Evolutionary conservation across 768 basidiomycete genomes (phyloP).

Genomic region (Lepiota brunneoincarnata): DNA sequence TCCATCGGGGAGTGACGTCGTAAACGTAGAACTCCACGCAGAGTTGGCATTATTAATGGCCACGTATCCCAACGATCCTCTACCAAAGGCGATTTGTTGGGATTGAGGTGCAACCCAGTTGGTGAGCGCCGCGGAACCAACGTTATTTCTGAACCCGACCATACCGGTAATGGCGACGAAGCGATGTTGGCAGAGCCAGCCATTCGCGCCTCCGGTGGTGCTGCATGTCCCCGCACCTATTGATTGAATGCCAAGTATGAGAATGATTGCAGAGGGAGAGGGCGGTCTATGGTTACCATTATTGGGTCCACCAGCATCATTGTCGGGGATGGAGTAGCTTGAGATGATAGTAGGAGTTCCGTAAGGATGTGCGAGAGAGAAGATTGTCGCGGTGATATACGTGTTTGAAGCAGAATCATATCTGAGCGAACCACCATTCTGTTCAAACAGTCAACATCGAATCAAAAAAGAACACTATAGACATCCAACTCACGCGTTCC

Average conservation of each 20-base stretch:
- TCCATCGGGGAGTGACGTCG: slow-evolving; percentile 55
- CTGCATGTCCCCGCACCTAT: slow-evolving; percentile 49
- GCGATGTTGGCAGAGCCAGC: slow-evolving; percentile 69
- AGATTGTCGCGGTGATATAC: slow-evolving; percentile 57
- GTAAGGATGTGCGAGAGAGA: slow-evolving; percentile 66
- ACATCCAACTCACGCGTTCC: slow-evolving; percentile 41
- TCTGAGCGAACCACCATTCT: slow-evolving; percentile 55
- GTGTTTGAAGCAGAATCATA: slow-evolving; percentile 63
- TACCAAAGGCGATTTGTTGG: slow-evolving; percentile 64
- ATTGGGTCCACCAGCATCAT: slow-evolving; percentile 60
- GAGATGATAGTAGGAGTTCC: slow-evolving; percentile 65
- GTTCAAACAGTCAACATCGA: background rate
- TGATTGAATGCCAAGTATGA: background rate
- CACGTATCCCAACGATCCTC: slow-evolving; percentile 44
- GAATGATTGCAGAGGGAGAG: background rate
- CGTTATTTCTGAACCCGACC: slow-evolving; percentile 62
- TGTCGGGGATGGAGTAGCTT: slow-evolving; percentile 49
- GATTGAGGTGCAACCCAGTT: slow-evolving; percentile 58
- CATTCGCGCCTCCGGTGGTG: slow-evolving; percentile 46
- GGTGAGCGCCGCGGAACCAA: slow-evolving; percentile 45
- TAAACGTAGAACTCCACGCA: slow-evolving; percentile 54
- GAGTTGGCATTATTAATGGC: slow-evolving; percentile 65
- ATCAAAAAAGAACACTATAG: background rate
- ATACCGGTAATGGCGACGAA: slow-evolving; percentile 56
- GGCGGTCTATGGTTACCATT: slow-evolving; percentile 30